Evolutionary conservation across 2,329 filamentous ascomycete species (phyloP).

Genomic region (Pseudocercospora cruenta): DNA sequence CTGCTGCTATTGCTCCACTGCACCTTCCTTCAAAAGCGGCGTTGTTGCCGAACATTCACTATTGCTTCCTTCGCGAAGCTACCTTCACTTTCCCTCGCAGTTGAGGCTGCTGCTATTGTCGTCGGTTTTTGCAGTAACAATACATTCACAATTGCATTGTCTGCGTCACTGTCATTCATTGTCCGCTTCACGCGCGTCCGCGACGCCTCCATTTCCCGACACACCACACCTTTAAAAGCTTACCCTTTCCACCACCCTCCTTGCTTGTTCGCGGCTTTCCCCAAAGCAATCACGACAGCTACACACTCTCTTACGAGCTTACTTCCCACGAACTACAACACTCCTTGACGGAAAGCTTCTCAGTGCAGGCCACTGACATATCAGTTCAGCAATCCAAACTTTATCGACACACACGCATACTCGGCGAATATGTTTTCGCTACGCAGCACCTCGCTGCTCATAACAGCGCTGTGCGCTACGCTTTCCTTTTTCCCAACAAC

Average conservation of each 20-base stretch:
- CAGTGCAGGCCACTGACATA: conserved; percentile 32
- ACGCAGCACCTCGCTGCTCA: conserved; percentile 32
- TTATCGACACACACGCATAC: not conserved
- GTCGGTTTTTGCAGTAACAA: conserved; percentile 13
- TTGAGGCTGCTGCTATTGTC: conserved; percentile 11
- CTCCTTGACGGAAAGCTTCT: conserved; percentile 10
- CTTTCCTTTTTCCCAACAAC: conserved; percentile 25
- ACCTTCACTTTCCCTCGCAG: conserved; percentile 8
- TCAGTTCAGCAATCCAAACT: conserved; percentile 3
- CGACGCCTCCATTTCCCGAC: conserved; percentile 11
- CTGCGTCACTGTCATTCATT: conserved; percentile 18
- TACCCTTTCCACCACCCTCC: conserved; percentile 4
- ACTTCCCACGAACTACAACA: conserved; percentile 1
- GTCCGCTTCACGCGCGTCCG: conserved; percentile 15
- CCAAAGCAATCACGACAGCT: conserved; percentile 4
- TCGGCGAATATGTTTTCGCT: conserved; percentile 30
- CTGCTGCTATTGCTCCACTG: conserved; percentile 5
- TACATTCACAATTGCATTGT: conserved; percentile 24
- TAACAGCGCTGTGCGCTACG: conserved; percentile 36
- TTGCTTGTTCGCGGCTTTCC: not conserved
- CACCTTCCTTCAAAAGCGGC: conserved; percentile 11
- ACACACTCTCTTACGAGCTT: not conserved
- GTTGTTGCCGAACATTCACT: conserved; percentile 11
- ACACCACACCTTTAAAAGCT: not conserved
- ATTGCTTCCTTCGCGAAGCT: conserved; percentile 3